Base-by-base conservation (phyloP, 2,329 filamentous ascomycete genomes). In the Madurella mycetomatis region DNA sequence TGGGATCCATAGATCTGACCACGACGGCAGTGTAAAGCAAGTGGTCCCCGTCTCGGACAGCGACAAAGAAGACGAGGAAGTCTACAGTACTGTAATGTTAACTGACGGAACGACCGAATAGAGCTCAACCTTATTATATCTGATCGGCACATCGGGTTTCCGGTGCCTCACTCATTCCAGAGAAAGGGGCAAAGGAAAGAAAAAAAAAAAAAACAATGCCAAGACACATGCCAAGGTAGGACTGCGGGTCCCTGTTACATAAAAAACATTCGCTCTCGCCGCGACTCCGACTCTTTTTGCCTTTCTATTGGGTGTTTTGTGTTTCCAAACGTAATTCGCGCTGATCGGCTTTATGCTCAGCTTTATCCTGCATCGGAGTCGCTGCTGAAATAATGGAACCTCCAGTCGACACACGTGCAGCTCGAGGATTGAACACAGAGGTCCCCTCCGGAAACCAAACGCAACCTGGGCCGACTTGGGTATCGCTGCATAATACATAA, bases 241-340 rank as follows among this genome's bases (percentile, higher is more conserved):
- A 54, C 49, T 47, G 49, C 48, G 53, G 53, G 44, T 43, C 44
- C 19, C 19, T 44, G 40, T 55, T 51, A 55, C 53, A 51, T 55
- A 55, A 55, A 31, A 55, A 41, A 25, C 44, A 25, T 25, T 31
- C 9, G 31, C 45, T 31, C 41, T n/a, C 34, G 31, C 16, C 30
- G 45, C 31, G 44, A 44, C 40, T 55, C 2, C 44, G 4, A 9
- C 9, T n/a, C 43, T 51, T 44, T 51, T 40, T 16, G 39, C 45
- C 17, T 44, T 39, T 47, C 44, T 44, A 55, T 55, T 55, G 48
- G 53, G 32, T 15, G 18, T 37, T n/a, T n/a, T 5, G 16, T 2
- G 41, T 51, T 55, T 32, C 7, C 8, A 51, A 55, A 55, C 53
- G 53, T 55, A 55, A 55, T 48, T 16, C 45, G 30, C 37, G 37